phyloP scores from a whole-genome alignment of 768 basidiomycete genomes.

The Lactarius evosmus region DNA sequence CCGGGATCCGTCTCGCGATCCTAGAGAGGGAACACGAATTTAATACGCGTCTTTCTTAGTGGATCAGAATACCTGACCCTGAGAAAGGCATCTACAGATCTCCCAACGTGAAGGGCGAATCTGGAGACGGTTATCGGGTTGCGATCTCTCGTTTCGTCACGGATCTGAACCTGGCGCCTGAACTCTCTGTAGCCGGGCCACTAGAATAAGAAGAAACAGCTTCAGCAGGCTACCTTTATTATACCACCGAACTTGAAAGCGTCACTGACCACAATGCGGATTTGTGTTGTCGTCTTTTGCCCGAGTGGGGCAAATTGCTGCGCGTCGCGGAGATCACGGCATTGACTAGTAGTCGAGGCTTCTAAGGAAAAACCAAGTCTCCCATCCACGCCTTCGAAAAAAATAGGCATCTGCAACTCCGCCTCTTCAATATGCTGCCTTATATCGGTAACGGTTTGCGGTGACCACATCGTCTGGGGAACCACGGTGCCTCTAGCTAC shows the following conservation, averaged over 20 bases:
- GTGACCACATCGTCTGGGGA: too few species aligned
- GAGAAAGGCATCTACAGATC: constrained; percentile 13
- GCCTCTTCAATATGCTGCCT: constrained; percentile 4
- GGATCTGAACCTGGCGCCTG: constrained; percentile 8
- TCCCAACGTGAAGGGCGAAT: constrained; percentile 9
- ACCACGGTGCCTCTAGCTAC: constrained; percentile 4
- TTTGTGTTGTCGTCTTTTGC: background rate
- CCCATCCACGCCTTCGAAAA: constrained; percentile 4
- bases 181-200: constrained; percentile 16
- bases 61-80: background rate
- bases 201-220: background rate
- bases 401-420: constrained; percentile 6
- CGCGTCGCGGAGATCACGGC: background rate
- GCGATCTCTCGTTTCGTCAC: constrained; percentile 2
- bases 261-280: constrained; percentile 14
- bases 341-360: background rate
- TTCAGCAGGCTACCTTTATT: background rate
- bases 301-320: background rate
- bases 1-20: background rate
- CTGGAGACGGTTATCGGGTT: constrained; percentile 6
- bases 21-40: background rate
- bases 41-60: background rate
- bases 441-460: constrained; percentile 1
- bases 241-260: background rate
- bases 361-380: constrained; percentile 12